Percentiles rank a stretch among this genome's conserved stretches.
Evolutionary conservation across 2,329 filamentous ascomycete genomes (phyloP).

Genomic region (Ilyonectria robusta): DNA sequence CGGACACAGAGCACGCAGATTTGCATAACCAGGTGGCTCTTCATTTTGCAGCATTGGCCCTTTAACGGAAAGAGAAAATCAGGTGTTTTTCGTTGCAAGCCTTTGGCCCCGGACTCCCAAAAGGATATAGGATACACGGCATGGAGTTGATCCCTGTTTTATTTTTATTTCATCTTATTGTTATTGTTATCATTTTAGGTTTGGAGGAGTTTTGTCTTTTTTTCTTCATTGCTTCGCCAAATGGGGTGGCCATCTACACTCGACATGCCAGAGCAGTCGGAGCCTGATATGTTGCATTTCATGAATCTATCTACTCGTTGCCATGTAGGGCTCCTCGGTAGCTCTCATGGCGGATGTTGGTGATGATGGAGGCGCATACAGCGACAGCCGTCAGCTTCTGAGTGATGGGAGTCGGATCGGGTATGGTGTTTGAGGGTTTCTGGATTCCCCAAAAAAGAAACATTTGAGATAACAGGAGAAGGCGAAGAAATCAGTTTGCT

Average conservation of each 20-base stretch:
- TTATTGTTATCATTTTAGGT: conserved; percentile 36
- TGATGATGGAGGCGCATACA: conserved; percentile 1
- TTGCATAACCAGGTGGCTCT: conserved; percentile 29
- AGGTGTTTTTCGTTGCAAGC: conserved; percentile 41
- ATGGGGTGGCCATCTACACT: conserved; percentile 7
- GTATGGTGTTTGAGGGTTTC: conserved; percentile 31
- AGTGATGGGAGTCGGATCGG: conserved; percentile 11
- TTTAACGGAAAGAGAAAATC: conserved; percentile 41
- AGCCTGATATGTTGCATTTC: not conserved
- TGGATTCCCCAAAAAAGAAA: conserved; percentile 28
- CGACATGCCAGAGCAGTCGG: conserved; percentile 13
- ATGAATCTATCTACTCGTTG: not conserved
- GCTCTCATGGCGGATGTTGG: not conserved
- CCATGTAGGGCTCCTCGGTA: not conserved
- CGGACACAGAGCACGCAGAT: conserved; percentile 29
- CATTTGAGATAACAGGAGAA: conserved; percentile 20
- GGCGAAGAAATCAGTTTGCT: not conserved
- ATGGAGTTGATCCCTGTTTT: conserved; percentile 41
- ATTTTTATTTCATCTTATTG: conserved; percentile 28
- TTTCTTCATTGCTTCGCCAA: conserved; percentile 14
- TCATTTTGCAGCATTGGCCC: conserved; percentile 37
- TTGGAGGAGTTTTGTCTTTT: conserved; percentile 33
- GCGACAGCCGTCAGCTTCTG: not conserved
- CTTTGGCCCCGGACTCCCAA: conserved; percentile 43
- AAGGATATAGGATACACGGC: conserved; percentile 51